Percentiles rank a stretch among this genome's conserved stretches.
Evolutionary conservation across 768 basidiomycete species (phyloP).

Genomic region (Pleurotus platypus): DNA sequence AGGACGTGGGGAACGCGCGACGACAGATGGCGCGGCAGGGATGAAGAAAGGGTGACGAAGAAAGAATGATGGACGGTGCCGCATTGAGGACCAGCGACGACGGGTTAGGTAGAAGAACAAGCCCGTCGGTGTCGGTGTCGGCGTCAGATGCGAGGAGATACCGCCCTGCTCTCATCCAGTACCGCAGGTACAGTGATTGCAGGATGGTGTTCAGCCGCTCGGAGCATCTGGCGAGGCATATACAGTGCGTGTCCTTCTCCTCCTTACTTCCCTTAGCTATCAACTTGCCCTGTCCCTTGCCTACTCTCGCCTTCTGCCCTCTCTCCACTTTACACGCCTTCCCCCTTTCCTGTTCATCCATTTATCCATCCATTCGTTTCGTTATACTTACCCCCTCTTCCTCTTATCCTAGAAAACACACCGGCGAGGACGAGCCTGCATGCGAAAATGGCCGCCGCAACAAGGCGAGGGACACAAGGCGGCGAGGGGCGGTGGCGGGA

Average conservation of each 20-base stretch:
- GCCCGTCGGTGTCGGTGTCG: too few relatives aligned
- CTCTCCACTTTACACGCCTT: neutral
- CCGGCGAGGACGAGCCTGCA: conserved; percentile 86
- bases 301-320: conserved; percentile 9
- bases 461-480: conserved; percentile 24
- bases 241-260: conserved; percentile 56
- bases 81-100: too few relatives aligned
- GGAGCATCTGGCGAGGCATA: conserved; percentile 94
- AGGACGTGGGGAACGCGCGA: too few relatives aligned
- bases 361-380: too few relatives aligned
- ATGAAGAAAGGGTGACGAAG: too few relatives aligned
- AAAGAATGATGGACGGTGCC: too few relatives aligned
- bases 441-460: conserved; percentile 70
- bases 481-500: conserved; percentile 4
- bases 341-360: too few relatives aligned
- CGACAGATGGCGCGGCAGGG: too few relatives aligned
- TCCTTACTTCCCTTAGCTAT: neutral
- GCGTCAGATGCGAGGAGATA: conserved; percentile 49
- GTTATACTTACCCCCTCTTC: too few relatives aligned
- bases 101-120: too few relatives aligned
- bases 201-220: conserved; percentile 95
- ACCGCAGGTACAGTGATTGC: conserved; percentile 92
- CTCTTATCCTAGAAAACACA: conserved; percentile 75
- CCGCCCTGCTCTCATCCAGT: conserved; percentile 84
- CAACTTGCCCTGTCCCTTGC: conserved; percentile 6